phyloP scores from a whole-genome alignment of 495 filamentous ascomycete species.

The Pyrenopolyporus hunteri region DNA sequence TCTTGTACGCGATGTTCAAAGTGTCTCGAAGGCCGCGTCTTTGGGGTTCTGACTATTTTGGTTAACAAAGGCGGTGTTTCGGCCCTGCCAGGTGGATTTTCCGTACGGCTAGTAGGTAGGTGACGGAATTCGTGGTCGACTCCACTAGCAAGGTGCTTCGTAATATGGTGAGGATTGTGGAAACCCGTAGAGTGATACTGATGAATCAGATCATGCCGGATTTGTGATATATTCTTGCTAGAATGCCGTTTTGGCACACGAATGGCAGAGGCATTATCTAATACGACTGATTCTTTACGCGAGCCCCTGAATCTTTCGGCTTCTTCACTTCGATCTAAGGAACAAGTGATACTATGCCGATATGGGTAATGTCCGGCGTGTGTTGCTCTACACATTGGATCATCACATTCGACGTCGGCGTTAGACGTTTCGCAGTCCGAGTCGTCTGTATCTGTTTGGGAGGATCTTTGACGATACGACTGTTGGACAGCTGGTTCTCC shows the following conservation, averaged over 20 bases:
- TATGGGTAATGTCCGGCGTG: constrained; percentile 44
- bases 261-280: background rate
- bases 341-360: constrained; percentile 40
- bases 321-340: constrained; percentile 32
- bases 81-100: background rate
- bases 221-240: background rate
- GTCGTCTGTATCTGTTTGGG: background rate
- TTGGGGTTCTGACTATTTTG: too few relatives aligned
- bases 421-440: constrained; percentile 1
- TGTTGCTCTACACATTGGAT: constrained; percentile 41
- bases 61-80: too few relatives aligned
- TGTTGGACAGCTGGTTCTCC: background rate
- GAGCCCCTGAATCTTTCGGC: constrained; percentile 27
- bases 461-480: background rate
- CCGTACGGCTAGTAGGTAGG: background rate
- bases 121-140: background rate
- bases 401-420: constrained; percentile 33
- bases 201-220: background rate
- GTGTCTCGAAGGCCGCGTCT: too few relatives aligned
- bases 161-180: background rate
- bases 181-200: background rate
- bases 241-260: background rate
- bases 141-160: background rate
- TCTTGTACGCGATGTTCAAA: too few relatives aligned
- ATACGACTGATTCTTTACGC: background rate